Percentiles rank a stretch among this genome's conserved stretches.
These are phyloP conservation scores for Ampelomyces quisqualis DNA, from an alignment of 2,329 filamentous ascomycete genomes.

Conservation along the genomic window DNA sequence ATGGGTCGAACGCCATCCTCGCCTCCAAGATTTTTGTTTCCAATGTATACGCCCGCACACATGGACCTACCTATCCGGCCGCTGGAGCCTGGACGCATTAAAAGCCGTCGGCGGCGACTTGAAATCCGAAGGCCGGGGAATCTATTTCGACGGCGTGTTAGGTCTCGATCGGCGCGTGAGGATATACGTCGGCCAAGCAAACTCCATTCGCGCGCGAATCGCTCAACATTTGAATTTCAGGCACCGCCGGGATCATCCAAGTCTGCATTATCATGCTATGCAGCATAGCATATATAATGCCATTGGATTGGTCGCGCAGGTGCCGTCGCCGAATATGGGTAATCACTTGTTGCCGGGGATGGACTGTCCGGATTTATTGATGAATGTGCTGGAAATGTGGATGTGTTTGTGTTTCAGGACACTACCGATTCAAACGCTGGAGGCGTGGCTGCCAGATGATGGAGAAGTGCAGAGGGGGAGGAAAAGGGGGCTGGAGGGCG, in stretches of 20 bases:
- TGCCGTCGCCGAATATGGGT: constrained; percentile 14
- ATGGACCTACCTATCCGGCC: constrained; percentile 21
- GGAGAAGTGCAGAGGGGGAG: neutral
- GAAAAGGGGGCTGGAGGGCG: constrained; percentile 17
- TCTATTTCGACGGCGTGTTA: constrained; percentile 31
- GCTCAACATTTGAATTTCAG: constrained; percentile 39
- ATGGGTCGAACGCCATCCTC: constrained; percentile 23
- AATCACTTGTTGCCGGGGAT: constrained; percentile 23
- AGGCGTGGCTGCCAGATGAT: constrained; percentile 25
- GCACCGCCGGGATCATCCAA: constrained; percentile 37
- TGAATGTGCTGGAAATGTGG: constrained; percentile 43
- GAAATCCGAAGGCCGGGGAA: constrained; percentile 20
- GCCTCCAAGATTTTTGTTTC: constrained; percentile 22
- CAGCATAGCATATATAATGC: constrained; percentile 32
- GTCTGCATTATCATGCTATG: constrained; percentile 38
- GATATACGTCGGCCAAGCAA: constrained; percentile 37
- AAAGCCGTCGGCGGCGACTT: constrained; percentile 29
- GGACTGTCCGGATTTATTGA: constrained; percentile 27
- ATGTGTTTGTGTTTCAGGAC: constrained; percentile 35
- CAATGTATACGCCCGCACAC: constrained; percentile 24
- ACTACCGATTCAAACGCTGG: constrained; percentile 20
- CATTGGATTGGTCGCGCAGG: constrained; percentile 25
- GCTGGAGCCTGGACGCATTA: constrained; percentile 25
- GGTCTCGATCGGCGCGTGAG: constrained; percentile 28
- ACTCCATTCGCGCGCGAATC: constrained; percentile 25